Base-by-base conservation (phyloP, 345 rosid species). In the Aurinia saxatilis region DNA sequence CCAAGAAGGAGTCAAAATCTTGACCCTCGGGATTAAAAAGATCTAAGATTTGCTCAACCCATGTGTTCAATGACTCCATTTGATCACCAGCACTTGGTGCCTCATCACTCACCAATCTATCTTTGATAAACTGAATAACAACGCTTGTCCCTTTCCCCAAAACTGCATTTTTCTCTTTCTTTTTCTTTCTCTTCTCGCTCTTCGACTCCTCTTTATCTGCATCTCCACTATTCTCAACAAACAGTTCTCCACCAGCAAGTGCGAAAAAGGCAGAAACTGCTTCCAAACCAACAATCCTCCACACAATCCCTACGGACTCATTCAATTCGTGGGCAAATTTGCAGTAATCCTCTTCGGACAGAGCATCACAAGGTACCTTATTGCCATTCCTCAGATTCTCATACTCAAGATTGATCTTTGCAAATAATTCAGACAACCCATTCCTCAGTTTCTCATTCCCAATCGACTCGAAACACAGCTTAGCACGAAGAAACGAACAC, bases 211-310 rank as follows among this genome's bases (percentile, higher is more conserved):
- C 82, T 51, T 63, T 84, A 14, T 73, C 74, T 4, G 25, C 75
- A 59, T 75, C 85, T 58, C 17, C 59, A 19, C 57, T 70, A 70
- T 73, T 77, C 45, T 63, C 71, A 59, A 25, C 53, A 50, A 78
- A 18, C 65, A 76, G 34, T 12, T 82, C 86, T 10, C 64, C 77
- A 39, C 95, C 91, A 45, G 84, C 90, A 41, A 86, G 90, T 0
- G 77, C 78, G 46, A 80, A 54, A 74, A 78, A 79, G 0, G 96
- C 90, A 7, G 81, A 65, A 15, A 83, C 76, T 1, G 80, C 87
- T 71, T 91, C 98, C 88, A 95, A 91, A 4, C 78, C 79, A 66
- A 91, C 87, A 59, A 83, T 75, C 63, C 69, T 84, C 88, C 88
- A 84, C 21, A 79, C 88, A 71, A 57, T 39, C 6, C 71, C 80